phyloP scores from a whole-genome alignment of 805 yeast species.

The Grigorovia transvaalensis region DNA sequence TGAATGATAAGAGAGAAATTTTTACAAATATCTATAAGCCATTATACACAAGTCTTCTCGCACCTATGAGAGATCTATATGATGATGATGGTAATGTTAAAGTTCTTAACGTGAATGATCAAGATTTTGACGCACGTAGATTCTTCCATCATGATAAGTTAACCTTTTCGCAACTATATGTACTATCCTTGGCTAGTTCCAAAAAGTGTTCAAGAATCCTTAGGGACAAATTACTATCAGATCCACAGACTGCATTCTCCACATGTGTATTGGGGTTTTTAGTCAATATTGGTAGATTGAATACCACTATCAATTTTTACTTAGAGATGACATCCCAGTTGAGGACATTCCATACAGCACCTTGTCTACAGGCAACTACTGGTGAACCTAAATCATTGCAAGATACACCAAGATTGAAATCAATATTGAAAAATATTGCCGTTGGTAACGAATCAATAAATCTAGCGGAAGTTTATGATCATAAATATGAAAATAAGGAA shows the following conservation, averaged over 20 bases:
- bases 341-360: constrained; percentile 88
- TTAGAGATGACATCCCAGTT: constrained; percentile 92
- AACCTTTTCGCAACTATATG: constrained; percentile 76
- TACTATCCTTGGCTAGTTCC: constrained; percentile 72
- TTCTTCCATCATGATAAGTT: constrained; percentile 35
- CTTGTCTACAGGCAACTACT: constrained; percentile 57
- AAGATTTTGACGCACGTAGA: constrained; percentile 30
- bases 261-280: constrained; percentile 75
- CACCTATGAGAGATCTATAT: constrained; percentile 25
- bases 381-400: constrained; percentile 64
- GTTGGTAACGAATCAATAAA: constrained; percentile 21
- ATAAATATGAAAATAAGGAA: constrained; percentile 4
- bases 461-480: constrained; percentile 34
- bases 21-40: constrained; percentile 55
- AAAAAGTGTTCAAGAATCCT: constrained; percentile 74
- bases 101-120: constrained; percentile 21
- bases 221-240: constrained; percentile 61
- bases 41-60: constrained; percentile 28
- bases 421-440: constrained; percentile 53
- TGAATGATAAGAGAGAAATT: constrained; percentile 51
- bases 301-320: constrained; percentile 89
- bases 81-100: constrained; percentile 26
- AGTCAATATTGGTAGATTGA: constrained; percentile 87
- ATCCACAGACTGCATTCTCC: constrained; percentile 52
- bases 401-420: constrained; percentile 88